Percentiles rank a stretch among this genome's conserved stretches.
These are phyloP conservation scores for Neopestalotiopsis sp. DNA, from an alignment of 2,329 filamentous ascomycete genomes.

Conservation along the genomic window DNA sequence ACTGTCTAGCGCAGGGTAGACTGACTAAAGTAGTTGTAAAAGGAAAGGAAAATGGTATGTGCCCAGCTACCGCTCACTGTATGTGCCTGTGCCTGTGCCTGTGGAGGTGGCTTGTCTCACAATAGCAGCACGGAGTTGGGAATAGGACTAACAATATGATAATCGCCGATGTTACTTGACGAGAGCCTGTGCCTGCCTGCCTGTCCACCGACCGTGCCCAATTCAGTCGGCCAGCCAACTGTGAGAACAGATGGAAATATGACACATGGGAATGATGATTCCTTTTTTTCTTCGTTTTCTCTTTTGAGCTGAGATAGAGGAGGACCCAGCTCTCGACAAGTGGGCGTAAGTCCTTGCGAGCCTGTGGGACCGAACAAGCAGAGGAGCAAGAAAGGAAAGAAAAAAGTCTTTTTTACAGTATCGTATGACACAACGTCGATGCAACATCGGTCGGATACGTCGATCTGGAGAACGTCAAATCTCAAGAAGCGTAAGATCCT, in stretches of 20 bases:
- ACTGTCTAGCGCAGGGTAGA: slow-evolving; percentile 12
- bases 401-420: slow-evolving; percentile 3
- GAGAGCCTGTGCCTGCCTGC: slow-evolving; percentile 1
- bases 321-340: not conserved
- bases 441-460: slow-evolving; percentile 34
- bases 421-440: slow-evolving; percentile 37
- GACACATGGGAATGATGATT: slow-evolving; percentile 8
- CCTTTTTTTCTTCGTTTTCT: not conserved
- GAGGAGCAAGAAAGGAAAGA: not conserved
- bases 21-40: not conserved
- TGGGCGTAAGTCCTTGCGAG: not conserved
- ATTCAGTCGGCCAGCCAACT: slow-evolving; percentile 5
- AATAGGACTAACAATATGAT: slow-evolving; percentile 7
- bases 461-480: slow-evolving; percentile 38
- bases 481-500: slow-evolving; percentile 28
- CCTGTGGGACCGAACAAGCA: not conserved
- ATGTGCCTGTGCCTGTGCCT: slow-evolving; percentile 7
- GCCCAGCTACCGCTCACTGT: slow-evolving; percentile 17
- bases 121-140: slow-evolving; percentile 23
- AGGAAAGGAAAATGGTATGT: not conserved
- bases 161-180: not conserved
- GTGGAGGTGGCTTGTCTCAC: slow-evolving; percentile 46
- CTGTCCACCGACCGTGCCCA: not conserved
- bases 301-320: not conserved
- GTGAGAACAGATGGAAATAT: slow-evolving; percentile 14